Percentiles rank a stretch among this genome's conserved stretches.
Conservation (phyloP, 2,329 filamentous ascomycete genomes). For the Fusarium sp. region DNA sequence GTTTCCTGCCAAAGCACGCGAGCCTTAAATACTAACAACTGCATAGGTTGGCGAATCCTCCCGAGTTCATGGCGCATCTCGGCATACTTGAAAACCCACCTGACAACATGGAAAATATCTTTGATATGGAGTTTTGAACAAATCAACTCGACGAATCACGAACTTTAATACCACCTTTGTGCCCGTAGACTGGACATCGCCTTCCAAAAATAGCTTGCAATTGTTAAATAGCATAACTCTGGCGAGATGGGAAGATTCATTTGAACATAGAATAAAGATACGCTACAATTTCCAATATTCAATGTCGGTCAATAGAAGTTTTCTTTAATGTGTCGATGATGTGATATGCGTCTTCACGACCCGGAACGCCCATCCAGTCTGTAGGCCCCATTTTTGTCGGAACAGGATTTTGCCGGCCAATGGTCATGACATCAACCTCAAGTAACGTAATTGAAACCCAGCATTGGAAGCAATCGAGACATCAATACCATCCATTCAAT, state of each 20-base stretch:
- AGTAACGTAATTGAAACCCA: fast-evolving
- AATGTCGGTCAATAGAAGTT: background rate
- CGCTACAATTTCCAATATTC: background rate
- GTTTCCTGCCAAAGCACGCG: fast-evolving
- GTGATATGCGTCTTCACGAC: no score
- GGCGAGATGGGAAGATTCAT: fast-evolving
- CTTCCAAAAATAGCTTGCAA: background rate
- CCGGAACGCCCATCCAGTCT: background rate
- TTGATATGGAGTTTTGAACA: conserved; percentile 5
- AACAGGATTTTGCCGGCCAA: conserved; percentile 11
- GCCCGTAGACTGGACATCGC: background rate
- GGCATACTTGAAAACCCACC: conserved; percentile 5
- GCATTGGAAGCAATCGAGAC: no score
- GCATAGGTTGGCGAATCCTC: conserved; percentile 8
- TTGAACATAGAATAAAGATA: background rate
- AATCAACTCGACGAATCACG: background rate
- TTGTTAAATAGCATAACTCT: background rate
- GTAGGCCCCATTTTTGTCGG: background rate
- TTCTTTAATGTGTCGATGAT: no score
- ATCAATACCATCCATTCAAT: no score
- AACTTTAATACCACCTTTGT: background rate
- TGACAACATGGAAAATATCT: background rate
- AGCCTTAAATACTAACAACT: fast-evolving
- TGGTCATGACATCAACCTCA: background rate
- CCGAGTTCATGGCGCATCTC: conserved; percentile 22